Base-by-base conservation (phyloP, 306 rosid genomes). In the Cotoneaster glaucophyllus region DNA sequence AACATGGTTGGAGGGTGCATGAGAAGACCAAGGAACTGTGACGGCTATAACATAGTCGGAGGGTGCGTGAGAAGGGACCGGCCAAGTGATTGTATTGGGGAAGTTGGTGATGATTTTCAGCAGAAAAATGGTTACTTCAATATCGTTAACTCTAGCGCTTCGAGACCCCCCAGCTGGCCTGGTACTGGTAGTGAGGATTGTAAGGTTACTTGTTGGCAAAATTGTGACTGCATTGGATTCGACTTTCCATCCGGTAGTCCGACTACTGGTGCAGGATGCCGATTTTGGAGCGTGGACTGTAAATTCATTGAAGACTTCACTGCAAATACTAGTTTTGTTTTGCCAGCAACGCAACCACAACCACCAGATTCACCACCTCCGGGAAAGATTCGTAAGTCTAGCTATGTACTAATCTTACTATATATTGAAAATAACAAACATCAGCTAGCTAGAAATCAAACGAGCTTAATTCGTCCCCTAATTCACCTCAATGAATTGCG, bases 171-270 rank as follows among this genome's bases (percentile, higher is more conserved):
- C 34, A 61, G 5, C 66, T 61, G 66, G 66, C 5, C 6, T 61
- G 34, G 34, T 61, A 26, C 34, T 6, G 32, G 21, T 25, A 12
- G 37, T 26, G 66, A 25, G 10, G 66, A 61, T 61, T 61, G 37
- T 26, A 61, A 61, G 1, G 21, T 61, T 61, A 61, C 66, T 26
- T 61, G 66, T 25, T 61, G 66, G 66, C 66, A 2, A 61, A 28
- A 48, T 29, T 69, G 74, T 69, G 62, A 69, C 26, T 69, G 74
- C 74, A 41, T 28, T 12, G 87, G 78, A 19, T 81, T 26, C 21
- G 3, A 1, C 19, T 2, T 12, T 19, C n/a, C 0, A 11, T 4
- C 29, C 73, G 7, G 0, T 5, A n/a, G 74, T 78, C 31, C 7
- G 1, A 78, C 76, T 4, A 61, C 34, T 26, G 34, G 66, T 61